A percentile compares a stretch with the other conserved stretches of the same genome.
phyloP scores from a whole-genome alignment of 257 asterid genomes.

The Euphrasia confusa region DNA sequence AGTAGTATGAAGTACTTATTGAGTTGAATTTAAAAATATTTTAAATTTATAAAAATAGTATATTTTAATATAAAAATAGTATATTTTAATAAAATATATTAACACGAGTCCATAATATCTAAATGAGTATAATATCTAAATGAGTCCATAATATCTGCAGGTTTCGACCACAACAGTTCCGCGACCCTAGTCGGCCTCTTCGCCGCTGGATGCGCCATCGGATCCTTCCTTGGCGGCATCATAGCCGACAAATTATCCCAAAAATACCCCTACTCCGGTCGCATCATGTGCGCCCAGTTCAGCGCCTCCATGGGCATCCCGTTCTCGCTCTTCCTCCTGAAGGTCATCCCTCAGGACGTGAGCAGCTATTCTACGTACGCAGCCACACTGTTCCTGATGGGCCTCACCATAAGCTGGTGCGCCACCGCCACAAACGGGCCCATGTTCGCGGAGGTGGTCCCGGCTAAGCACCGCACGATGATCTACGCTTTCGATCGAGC shows the following conservation, averaged over 20 bases:
- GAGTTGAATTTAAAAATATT: no score
- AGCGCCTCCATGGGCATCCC: slow-evolving; percentile 93
- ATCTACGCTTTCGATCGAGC: slow-evolving; percentile 94
- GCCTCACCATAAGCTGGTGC: slow-evolving; percentile 85
- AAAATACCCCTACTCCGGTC: slow-evolving; percentile 69
- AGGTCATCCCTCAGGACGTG: slow-evolving; percentile 54
- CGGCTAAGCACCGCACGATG: slow-evolving; percentile 89
- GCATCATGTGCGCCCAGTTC: slow-evolving; percentile 93
- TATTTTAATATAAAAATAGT: no score
- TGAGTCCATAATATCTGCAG: slow-evolving; percentile 31
- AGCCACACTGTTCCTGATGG: slow-evolving; percentile 72
- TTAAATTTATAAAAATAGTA: no score
- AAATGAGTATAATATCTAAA: no score
- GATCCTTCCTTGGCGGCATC: slow-evolving; percentile 83
- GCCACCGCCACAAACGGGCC: slow-evolving; percentile 93
- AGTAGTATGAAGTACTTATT: no score
- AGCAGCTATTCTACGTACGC: slow-evolving; percentile 64
- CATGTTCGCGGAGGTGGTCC: slow-evolving; percentile 97
- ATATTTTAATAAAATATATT: no score
- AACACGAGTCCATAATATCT: no score
- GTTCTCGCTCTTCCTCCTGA: slow-evolving; percentile 70
- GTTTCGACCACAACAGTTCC: slow-evolving; percentile 85
- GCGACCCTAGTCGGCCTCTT: slow-evolving; percentile 79
- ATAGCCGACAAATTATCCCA: slow-evolving; percentile 70
- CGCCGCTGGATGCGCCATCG: slow-evolving; percentile 91